phyloP scores from a whole-genome alignment of 1,284 basidiomycete species.

The Meripilus lineatus region DNA sequence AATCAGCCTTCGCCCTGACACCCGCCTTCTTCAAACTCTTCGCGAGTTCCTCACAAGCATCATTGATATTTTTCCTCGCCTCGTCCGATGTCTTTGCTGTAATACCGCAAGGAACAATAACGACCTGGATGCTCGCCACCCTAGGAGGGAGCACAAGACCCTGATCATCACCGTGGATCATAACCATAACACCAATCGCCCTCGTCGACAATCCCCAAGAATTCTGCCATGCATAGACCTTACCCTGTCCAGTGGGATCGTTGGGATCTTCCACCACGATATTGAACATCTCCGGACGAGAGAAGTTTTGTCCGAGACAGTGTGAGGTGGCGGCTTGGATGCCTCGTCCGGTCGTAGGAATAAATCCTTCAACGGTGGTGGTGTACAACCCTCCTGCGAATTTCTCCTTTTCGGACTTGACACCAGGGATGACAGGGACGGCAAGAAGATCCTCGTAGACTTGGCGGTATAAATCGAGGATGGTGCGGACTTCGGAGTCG shows the following conservation, averaged over 20 bases:
- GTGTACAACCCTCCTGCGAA: conserved; percentile 98
- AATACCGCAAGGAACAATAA: conserved; percentile 92
- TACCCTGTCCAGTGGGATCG: conserved; percentile 60
- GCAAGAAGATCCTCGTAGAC: conserved; percentile 98
- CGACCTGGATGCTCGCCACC: conserved; percentile 89
- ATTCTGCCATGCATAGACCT: conserved; percentile 94
- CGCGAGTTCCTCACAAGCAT: conserved; percentile 74
- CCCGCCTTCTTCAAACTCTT: conserved; percentile 67
- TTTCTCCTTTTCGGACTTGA: conserved; percentile 99
- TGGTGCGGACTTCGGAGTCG: conserved; percentile 87
- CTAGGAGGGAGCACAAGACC: conserved; percentile 94
- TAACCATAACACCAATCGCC: conserved; percentile 98
- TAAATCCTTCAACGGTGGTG: conserved; percentile 97
- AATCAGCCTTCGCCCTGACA: conserved; percentile 85
- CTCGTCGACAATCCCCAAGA: conserved; percentile 98
- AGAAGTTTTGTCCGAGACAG: conserved; percentile 98
- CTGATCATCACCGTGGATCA: conserved; percentile 98
- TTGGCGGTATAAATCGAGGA: conserved; percentile 92
- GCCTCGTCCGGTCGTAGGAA: conserved; percentile 94
- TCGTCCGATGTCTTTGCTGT: conserved; percentile 76
- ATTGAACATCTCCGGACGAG: conserved; percentile 94
- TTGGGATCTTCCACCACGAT: conserved; percentile 95
- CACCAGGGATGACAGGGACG: conserved; percentile 93
- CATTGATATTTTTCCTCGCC: conserved; percentile 72
- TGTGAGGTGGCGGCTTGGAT: conserved; percentile 99